These are phyloP conservation scores for Leccinum sublutescens DNA, from an alignment of 768 basidiomycete species.

Conservation along the genomic window DNA sequence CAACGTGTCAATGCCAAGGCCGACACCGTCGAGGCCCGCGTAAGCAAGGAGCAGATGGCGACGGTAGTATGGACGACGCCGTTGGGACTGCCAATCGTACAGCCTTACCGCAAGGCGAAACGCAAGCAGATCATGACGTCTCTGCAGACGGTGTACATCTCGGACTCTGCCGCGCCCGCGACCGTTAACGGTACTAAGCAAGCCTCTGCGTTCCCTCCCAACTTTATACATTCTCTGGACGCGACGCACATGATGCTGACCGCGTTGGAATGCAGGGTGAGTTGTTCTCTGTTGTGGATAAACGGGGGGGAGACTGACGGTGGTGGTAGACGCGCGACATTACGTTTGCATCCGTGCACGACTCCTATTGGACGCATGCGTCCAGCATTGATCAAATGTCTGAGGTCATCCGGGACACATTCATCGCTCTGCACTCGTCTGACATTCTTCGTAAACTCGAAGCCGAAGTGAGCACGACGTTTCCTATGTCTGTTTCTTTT, in stretches of 20 bases:
- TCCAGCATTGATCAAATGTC: conserved; percentile 86
- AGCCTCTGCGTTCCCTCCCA: conserved; percentile 96
- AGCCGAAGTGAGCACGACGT: conserved; percentile 57
- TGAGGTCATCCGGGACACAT: conserved; percentile 84
- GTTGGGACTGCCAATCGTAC: conserved; percentile 92
- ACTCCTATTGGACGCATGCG: conserved; percentile 99
- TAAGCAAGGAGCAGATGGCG: conserved; percentile 91
- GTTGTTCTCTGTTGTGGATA: conserved; percentile 21
- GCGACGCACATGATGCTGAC: conserved; percentile 99
- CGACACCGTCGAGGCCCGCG: conserved; percentile 34
- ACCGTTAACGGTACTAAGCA: conserved; percentile 87
- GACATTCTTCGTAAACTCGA: conserved; percentile 75
- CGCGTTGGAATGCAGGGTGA: conserved; percentile 81
- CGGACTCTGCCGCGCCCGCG: conserved; percentile 75
- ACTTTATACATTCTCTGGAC: conserved; percentile 96
- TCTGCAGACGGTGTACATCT: conserved; percentile 85
- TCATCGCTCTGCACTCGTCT: conserved; percentile 87
- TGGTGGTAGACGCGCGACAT: conserved; percentile 58
- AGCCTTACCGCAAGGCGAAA: conserved; percentile 86
- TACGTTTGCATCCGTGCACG: conserved; percentile 94
- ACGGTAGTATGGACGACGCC: conserved; percentile 96
- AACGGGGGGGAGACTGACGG: conserved; percentile 5
- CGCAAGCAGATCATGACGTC: conserved; percentile 83
- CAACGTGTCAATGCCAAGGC: conserved; percentile 11
- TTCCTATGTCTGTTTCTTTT: neutral